phyloP scores from a whole-genome alignment of 805 yeast species.

The Myxozyma kluyveri region DNA sequence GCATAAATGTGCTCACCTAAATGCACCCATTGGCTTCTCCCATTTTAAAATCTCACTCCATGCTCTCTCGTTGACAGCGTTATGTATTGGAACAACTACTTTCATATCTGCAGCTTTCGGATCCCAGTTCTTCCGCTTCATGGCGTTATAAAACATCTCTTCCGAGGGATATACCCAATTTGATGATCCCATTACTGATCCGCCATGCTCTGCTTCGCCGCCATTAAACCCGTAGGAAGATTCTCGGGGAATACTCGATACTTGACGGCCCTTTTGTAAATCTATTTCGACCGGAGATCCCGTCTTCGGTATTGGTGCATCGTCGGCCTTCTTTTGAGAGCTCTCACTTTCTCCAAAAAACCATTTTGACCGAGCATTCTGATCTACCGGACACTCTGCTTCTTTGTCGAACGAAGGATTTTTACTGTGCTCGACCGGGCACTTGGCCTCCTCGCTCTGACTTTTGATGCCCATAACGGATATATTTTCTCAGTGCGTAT shows the following conservation, averaged over 20 bases:
- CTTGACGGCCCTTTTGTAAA: slow-evolving; percentile 66
- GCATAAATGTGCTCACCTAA: slow-evolving; percentile 32
- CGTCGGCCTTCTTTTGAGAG: slow-evolving; percentile 8
- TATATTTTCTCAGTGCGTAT: background rate
- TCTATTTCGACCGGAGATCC: slow-evolving; percentile 4
- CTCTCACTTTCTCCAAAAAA: background rate
- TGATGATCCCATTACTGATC: slow-evolving; percentile 30
- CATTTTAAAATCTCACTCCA: slow-evolving; percentile 82
- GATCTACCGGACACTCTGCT: background rate
- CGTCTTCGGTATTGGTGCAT: no score
- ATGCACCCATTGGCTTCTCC: slow-evolving; percentile 56
- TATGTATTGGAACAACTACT: slow-evolving; percentile 90
- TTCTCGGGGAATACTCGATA: slow-evolving; percentile 72
- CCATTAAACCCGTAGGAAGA: slow-evolving; percentile 35
- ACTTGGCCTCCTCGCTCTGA: slow-evolving; percentile 7
- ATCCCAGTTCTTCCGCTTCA: slow-evolving; percentile 85
- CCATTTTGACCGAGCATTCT: background rate
- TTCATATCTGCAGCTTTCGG: slow-evolving; percentile 82
- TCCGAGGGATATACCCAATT: slow-evolving; percentile 97
- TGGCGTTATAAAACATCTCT: slow-evolving; percentile 90
- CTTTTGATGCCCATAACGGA: slow-evolving; percentile 4
- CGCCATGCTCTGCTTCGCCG: slow-evolving; percentile 33
- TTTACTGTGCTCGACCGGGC: slow-evolving; percentile 34
- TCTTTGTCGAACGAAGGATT: no score
- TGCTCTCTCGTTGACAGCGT: slow-evolving; percentile 87